These are phyloP conservation scores for Emergomyces pasteurianus DNA, from an alignment of 2,329 filamentous ascomycete species.

Conservation along the genomic window DNA sequence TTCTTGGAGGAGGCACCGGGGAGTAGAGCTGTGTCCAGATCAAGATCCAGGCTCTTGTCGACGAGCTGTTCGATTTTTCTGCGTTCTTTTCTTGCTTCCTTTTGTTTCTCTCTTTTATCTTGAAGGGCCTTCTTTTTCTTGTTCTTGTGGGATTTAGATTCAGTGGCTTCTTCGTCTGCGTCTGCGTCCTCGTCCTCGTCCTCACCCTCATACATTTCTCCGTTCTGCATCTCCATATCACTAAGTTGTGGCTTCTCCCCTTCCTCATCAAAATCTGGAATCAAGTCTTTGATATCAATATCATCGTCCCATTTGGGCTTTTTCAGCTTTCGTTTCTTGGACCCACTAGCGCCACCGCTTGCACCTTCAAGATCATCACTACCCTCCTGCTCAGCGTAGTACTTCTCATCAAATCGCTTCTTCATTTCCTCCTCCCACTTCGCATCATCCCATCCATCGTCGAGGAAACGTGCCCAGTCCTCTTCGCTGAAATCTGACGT, in stretches of 20 bases:
- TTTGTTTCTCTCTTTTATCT: constrained; percentile 49
- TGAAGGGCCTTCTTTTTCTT: constrained; percentile 33
- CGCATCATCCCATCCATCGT: constrained; percentile 78
- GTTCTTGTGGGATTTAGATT: constrained; percentile 25
- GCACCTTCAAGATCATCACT: constrained; percentile 23
- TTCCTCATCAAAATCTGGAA: constrained; percentile 74
- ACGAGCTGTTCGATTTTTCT: constrained; percentile 76
- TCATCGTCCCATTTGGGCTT: constrained; percentile 94
- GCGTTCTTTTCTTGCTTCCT: constrained; percentile 66
- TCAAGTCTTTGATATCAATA: constrained; percentile 87
- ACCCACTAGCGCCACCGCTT: constrained; percentile 17
- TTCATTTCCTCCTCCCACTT: constrained; percentile 87
- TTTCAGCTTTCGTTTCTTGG: constrained; percentile 55
- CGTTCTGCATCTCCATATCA: constrained; percentile 33
- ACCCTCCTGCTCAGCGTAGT: constrained; percentile 61
- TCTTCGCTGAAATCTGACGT: constrained; percentile 58
- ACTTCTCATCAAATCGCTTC: constrained; percentile 76
- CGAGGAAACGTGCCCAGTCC: constrained; percentile 73
- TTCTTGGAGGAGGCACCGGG: constrained; percentile 43
- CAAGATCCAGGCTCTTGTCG: constrained; percentile 67
- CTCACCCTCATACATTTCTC: constrained; percentile 24
- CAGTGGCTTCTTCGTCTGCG: constrained; percentile 30
- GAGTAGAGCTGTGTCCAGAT: constrained; percentile 55
- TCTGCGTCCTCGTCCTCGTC: constrained; percentile 23
- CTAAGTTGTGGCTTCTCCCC: constrained; percentile 41